Base-by-base conservation (phyloP, 192 early-diverging fungal genomes). In the Umbelopsis isabellina region DNA sequence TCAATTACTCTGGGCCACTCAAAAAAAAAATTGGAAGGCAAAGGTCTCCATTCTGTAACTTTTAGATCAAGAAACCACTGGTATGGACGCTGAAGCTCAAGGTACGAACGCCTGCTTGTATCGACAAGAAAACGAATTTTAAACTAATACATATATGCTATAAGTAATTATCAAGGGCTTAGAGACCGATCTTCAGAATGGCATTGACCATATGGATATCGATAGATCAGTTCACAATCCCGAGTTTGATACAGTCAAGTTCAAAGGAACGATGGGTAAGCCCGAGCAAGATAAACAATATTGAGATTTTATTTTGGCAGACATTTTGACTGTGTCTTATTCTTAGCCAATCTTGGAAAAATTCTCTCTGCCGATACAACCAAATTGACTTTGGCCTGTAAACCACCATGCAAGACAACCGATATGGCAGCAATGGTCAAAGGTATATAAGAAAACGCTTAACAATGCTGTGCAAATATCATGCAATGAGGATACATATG, bases 351-450 rank as follows among this genome's bases (percentile, higher is more conserved):
- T 37, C 71, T 72, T n/a, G 67, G 76, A 23, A 52, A 69, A 35
- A 58, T 78, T 47, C 51, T 78, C 1, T 73, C 76, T 50, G 66
- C 72, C 25, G 68, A 78, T 55, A 68, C 76, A 18, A 78, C 76
- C 44, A 78, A 78, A 64, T 66, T 78, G 16, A 49, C 72, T 21
- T 61, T 78, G 47, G 71, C 76, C 3, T 78, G 76, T 49, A 78
- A 78, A 47, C 76, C 76, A 47, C 76, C 76, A 67, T 58, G 72
- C 27, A 69, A 78, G 47, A 50, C 72, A 4, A 27, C 15, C 0
- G 76, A 78, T 46, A 64, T 58, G 37, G 46, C 66, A 9, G 47
- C 46, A 4, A 73, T 78, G 76, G 48, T 73, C 25, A 25, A 74
- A 68, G 72, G 72, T 74, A 74, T 13, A 16, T 9, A 50, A 61